Conservation (phyloP, 345 rosid genomes). For the Fremontodendron californicum region DNA sequence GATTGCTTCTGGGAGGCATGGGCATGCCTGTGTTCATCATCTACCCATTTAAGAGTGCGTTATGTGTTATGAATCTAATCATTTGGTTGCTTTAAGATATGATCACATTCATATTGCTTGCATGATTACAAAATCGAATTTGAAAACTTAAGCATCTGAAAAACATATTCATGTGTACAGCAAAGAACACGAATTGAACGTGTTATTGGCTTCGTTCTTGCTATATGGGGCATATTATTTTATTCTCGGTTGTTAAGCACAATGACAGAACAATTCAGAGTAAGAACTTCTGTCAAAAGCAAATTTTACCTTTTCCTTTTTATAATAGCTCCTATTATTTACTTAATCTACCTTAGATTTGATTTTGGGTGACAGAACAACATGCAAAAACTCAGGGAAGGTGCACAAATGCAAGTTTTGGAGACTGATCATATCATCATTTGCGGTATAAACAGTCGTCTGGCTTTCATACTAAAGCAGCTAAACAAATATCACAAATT, state of each 20-base stretch:
- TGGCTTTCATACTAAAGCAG: slow-evolving; percentile 80
- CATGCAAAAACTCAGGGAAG: slow-evolving; percentile 93
- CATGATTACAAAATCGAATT: background rate
- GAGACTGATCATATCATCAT: slow-evolving; percentile 91
- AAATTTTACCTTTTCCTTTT: background rate
- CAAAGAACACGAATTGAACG: slow-evolving; percentile 89
- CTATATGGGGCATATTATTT: slow-evolving; percentile 92
- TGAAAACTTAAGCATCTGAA: slow-evolving; percentile 22
- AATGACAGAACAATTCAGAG: slow-evolving; percentile 96
- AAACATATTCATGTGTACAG: slow-evolving; percentile 42
- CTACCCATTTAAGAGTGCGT: slow-evolving; percentile 78
- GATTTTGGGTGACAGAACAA: slow-evolving; percentile 51
- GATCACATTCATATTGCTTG: slow-evolving; percentile 9
- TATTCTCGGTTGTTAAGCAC: slow-evolving; percentile 93
- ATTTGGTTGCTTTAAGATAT: slow-evolving; percentile 8
- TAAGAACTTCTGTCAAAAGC: slow-evolving; percentile 25
- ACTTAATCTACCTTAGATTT: background rate
- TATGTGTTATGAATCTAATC: slow-evolving; percentile 14
- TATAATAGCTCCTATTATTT: background rate
- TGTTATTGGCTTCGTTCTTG: slow-evolving; percentile 76
- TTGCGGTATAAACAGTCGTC: slow-evolving; percentile 83
- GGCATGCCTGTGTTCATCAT: slow-evolving; percentile 92
- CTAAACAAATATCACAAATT: slow-evolving; percentile 82
- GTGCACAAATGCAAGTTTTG: slow-evolving; percentile 90
- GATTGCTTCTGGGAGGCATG: slow-evolving; percentile 99